These are phyloP conservation scores for Pythium volutum DNA, from an alignment of 352 stramenopile species.

Conservation along the genomic window DNA sequence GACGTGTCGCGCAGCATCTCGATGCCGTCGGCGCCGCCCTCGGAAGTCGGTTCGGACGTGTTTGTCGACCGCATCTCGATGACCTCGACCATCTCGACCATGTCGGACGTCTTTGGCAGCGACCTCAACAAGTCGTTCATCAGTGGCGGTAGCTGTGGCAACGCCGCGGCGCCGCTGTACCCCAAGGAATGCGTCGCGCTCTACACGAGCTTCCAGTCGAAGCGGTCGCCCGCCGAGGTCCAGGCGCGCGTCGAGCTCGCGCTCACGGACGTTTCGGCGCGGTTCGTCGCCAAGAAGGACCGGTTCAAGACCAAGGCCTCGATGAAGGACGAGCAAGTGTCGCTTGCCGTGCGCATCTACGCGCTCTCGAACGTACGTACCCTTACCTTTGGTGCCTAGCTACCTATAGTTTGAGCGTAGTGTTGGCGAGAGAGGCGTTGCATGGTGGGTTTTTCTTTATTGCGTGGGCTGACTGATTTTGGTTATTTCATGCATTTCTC, in stretches of 20 bases:
- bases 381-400: too few relatives aligned
- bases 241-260: slow-evolving; percentile 54
- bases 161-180: slow-evolving; percentile 40
- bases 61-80: slow-evolving; percentile 27
- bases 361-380: slow-evolving; percentile 66
- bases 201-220: slow-evolving; percentile 77
- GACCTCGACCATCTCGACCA: slow-evolving; percentile 19
- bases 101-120: slow-evolving; percentile 2
- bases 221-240: slow-evolving; percentile 39
- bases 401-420: not conserved
- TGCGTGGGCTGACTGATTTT: slow-evolving; percentile 8
- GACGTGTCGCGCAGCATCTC: slow-evolving; percentile 43
- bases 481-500: slow-evolving; percentile 1
- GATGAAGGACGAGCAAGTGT: slow-evolving; percentile 54
- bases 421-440: not conserved
- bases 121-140: not conserved
- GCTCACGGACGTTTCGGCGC: slow-evolving; percentile 43
- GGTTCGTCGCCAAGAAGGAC: slow-evolving; percentile 52
- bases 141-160: not conserved
- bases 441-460: not conserved
- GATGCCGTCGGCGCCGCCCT: slow-evolving; percentile 17
- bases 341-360: slow-evolving; percentile 62
- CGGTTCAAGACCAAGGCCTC: slow-evolving; percentile 76
- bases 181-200: slow-evolving; percentile 55
- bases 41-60: slow-evolving; percentile 31